Evolutionary conservation across 1,284 basidiomycete species (phyloP).

Genomic region (Vanrija sp.): DNA sequence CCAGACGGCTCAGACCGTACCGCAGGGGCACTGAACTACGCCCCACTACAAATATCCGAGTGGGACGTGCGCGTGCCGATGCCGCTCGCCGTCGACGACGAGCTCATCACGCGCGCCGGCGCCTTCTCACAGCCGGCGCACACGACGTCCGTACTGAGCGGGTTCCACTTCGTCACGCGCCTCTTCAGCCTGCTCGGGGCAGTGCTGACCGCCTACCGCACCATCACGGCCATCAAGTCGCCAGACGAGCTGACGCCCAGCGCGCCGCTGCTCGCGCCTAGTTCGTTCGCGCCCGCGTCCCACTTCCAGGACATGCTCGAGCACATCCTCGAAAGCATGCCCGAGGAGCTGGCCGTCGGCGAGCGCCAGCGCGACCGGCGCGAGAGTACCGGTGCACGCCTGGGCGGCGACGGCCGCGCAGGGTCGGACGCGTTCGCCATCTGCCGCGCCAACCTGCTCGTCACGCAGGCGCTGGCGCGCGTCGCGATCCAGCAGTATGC

Average conservation of each 20-base stretch:
- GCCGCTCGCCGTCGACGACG: slow-evolving; percentile 30
- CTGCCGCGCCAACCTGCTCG: slow-evolving; percentile 29
- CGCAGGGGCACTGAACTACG: slow-evolving; percentile 22
- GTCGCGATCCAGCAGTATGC: slow-evolving; percentile 30
- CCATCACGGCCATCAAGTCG: background rate
- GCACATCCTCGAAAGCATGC: slow-evolving; percentile 15
- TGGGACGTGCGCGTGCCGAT: slow-evolving; percentile 23
- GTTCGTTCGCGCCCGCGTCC: slow-evolving; percentile 8
- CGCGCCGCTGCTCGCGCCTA: background rate
- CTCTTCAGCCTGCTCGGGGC: slow-evolving; percentile 28
- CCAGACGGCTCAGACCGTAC: slow-evolving; percentile 32
- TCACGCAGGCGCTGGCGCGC: slow-evolving; percentile 27
- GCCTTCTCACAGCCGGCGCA: slow-evolving; percentile 25
- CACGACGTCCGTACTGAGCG: slow-evolving; percentile 22
- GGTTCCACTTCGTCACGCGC: slow-evolving; percentile 31
- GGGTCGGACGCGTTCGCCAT: slow-evolving; percentile 18
- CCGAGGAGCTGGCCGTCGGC: slow-evolving; percentile 14
- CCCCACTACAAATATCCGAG: slow-evolving; percentile 25
- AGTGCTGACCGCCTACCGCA: slow-evolving; percentile 13
- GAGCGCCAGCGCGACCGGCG: background rate
- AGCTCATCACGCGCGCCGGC: slow-evolving; percentile 30
- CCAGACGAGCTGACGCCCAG: background rate
- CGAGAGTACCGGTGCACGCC: background rate
- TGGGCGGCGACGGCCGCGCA: background rate
- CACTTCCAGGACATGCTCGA: slow-evolving; percentile 20